phyloP scores from a whole-genome alignment of 2,329 filamentous ascomycete genomes.

The Hypoxylon sp. region DNA sequence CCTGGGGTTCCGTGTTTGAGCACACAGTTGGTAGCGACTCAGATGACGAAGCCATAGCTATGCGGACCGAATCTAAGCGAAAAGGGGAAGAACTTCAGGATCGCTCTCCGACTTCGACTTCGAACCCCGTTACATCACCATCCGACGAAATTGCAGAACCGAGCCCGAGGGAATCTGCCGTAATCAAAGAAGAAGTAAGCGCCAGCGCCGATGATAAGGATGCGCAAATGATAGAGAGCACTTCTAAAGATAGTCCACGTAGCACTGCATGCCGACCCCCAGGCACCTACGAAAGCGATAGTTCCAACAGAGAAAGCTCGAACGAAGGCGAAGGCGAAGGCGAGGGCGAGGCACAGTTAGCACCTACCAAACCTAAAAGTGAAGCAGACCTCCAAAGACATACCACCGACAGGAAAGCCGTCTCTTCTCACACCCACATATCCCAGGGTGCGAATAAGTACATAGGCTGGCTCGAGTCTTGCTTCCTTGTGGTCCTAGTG shows the following conservation, averaged over 20 bases:
- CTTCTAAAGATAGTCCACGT: conserved; percentile 12
- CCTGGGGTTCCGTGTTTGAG: conserved; percentile 21
- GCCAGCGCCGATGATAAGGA: not conserved
- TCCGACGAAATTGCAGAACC: conserved; percentile 6
- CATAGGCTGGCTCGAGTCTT: conserved; percentile 50
- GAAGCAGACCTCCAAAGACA: conserved; percentile 33
- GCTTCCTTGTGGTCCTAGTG: conserved; percentile 54
- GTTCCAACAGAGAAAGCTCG: conserved; percentile 15
- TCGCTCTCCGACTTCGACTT: not conserved
- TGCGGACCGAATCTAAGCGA: conserved; percentile 35
- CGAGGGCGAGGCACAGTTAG: conserved; percentile 23
- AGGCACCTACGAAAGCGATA: conserved; percentile 13
- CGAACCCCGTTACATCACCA: conserved; percentile 6
- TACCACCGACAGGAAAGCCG: conserved; percentile 31
- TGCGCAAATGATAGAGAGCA: conserved; percentile 1
- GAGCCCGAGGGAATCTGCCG: conserved; percentile 1
- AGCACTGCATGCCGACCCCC: conserved; percentile 5
- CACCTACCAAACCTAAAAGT: conserved; percentile 24
- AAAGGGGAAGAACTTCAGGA: not conserved
- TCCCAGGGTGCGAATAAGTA: conserved; percentile 15
- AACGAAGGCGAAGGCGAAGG: conserved; percentile 17
- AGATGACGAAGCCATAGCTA: conserved; percentile 48
- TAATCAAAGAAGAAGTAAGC: conserved; percentile 1
- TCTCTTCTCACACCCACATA: conserved; percentile 27
- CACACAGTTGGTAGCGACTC: conserved; percentile 36